phyloP scores from a whole-genome alignment of 768 basidiomycete species.

The Mycena metata region DNA sequence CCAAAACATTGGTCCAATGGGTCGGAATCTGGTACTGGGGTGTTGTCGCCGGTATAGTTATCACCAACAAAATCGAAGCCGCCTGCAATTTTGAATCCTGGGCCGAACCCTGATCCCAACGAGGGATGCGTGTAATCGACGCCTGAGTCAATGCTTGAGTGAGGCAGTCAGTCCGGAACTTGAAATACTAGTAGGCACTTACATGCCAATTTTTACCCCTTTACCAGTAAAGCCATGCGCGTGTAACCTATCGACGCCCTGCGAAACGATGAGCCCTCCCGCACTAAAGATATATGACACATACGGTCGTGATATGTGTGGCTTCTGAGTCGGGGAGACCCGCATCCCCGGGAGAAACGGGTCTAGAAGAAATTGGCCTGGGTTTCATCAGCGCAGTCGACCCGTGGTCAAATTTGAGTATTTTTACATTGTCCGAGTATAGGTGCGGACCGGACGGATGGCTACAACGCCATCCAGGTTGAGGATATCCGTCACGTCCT shows the following conservation, averaged over 20 bases:
- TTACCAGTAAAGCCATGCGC: slow-evolving; percentile 71
- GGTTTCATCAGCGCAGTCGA: slow-evolving; percentile 9
- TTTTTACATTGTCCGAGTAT: too few species aligned
- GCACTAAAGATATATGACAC: slow-evolving; percentile 25
- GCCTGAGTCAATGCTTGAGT: slow-evolving; percentile 43
- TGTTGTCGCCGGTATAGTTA: slow-evolving; percentile 63
- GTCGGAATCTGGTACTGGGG: slow-evolving; percentile 64
- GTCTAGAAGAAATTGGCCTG: slow-evolving; percentile 56
- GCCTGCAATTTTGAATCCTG: slow-evolving; percentile 63
- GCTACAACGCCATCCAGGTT: slow-evolving; percentile 66
- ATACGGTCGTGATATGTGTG: slow-evolving; percentile 63
- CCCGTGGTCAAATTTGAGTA: too few species aligned
- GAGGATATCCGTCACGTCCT: slow-evolving; percentile 65
- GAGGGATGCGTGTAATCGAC: slow-evolving; percentile 69
- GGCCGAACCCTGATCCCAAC: slow-evolving; percentile 68
- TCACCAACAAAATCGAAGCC: slow-evolving; percentile 74
- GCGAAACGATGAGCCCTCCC: background rate
- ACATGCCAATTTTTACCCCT: slow-evolving; percentile 79
- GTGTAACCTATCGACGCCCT: slow-evolving; percentile 78
- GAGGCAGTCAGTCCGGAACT: too few species aligned
- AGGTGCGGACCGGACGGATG: slow-evolving; percentile 62
- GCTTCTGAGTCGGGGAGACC: slow-evolving; percentile 63
- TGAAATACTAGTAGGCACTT: slow-evolving; percentile 35
- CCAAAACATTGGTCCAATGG: slow-evolving; percentile 66
- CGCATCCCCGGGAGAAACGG: slow-evolving; percentile 54